Percentiles rank a stretch among this genome's conserved stretches.
phyloP scores from a whole-genome alignment of 257 asterid species.

The Verbascum thapsus region DNA sequence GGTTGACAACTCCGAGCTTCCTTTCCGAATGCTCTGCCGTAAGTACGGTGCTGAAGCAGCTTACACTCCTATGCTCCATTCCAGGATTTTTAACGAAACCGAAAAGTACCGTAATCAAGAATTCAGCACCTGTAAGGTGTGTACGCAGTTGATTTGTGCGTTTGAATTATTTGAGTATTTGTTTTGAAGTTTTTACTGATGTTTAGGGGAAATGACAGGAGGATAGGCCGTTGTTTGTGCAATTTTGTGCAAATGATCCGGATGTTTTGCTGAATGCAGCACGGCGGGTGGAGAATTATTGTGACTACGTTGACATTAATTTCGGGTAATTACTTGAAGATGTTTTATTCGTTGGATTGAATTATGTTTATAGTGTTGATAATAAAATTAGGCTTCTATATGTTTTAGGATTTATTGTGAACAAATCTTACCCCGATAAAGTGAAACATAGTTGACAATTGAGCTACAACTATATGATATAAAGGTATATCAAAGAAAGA shows the following conservation, averaged over 20 bases:
- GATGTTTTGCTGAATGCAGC: conserved; percentile 84
- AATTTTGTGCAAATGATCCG: conserved; percentile 97
- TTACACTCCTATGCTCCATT: conserved; percentile 95
- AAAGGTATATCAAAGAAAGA: no score
- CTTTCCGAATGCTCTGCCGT: conserved; percentile 91
- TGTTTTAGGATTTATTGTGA: no score
- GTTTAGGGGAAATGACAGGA: conserved; percentile 52
- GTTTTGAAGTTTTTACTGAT: conserved; percentile 8
- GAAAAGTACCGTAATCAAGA: conserved; percentile 80
- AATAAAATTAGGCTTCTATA: no score
- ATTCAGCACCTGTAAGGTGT: conserved; percentile 87
- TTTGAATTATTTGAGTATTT: conserved; percentile 6
- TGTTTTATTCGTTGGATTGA: neutral
- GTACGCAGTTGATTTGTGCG: neutral
- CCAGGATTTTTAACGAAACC: conserved; percentile 76
- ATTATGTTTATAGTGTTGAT: neutral
- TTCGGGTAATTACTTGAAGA: conserved; percentile 61
- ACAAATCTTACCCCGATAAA: no score
- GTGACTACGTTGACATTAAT: conserved; percentile 92
- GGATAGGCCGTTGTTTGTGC: conserved; percentile 95
- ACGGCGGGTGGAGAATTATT: conserved; percentile 72
- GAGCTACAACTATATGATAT: no score
- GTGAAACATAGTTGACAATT: no score
- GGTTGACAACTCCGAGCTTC: conserved; percentile 99
- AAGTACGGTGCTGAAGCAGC: conserved; percentile 96